These are phyloP conservation scores for Lignosus rhinocerotis DNA, from an alignment of 1,284 basidiomycete species.

Conservation along the genomic window DNA sequence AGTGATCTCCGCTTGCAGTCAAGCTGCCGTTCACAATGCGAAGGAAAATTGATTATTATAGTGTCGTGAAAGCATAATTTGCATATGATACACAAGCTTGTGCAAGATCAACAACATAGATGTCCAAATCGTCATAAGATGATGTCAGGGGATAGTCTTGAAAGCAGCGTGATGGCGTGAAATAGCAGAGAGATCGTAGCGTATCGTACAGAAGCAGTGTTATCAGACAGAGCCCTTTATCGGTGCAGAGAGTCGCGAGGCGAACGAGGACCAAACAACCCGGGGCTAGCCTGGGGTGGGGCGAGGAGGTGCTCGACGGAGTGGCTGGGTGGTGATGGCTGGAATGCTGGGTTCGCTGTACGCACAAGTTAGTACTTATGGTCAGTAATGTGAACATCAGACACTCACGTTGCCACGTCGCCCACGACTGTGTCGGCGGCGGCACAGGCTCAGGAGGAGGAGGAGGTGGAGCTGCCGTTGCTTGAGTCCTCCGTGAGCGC, in stretches of 20 bases:
- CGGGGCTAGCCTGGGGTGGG: constrained; percentile 55
- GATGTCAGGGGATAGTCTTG: background rate
- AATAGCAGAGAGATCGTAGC: constrained; percentile 8
- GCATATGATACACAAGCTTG: constrained; percentile 1
- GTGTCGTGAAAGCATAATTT: background rate
- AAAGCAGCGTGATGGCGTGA: constrained; percentile 17
- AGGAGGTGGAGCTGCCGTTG: constrained; percentile 24
- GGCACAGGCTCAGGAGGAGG: constrained; percentile 27
- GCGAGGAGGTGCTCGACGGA: constrained; percentile 48
- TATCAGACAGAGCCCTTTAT: constrained; percentile 7
- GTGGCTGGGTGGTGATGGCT: constrained; percentile 43
- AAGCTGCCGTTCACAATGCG: background rate
- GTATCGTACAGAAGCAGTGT: constrained; percentile 1
- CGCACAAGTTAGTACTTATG: background rate
- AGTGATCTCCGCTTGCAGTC: background rate
- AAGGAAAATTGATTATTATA: background rate
- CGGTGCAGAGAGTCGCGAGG: constrained; percentile 41
- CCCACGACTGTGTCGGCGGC: constrained; percentile 47
- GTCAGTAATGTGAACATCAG: background rate
- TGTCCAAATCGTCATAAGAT: background rate
- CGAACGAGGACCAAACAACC: constrained; percentile 65
- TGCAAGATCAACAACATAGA: constrained; percentile 3
- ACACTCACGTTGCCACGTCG: constrained; percentile 68
- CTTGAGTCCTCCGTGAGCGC: constrained; percentile 32
- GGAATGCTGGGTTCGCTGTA: constrained; percentile 24